phyloP scores from a whole-genome alignment of 1,284 basidiomycete species.

The Pseudozyma flocculosa region DNA sequence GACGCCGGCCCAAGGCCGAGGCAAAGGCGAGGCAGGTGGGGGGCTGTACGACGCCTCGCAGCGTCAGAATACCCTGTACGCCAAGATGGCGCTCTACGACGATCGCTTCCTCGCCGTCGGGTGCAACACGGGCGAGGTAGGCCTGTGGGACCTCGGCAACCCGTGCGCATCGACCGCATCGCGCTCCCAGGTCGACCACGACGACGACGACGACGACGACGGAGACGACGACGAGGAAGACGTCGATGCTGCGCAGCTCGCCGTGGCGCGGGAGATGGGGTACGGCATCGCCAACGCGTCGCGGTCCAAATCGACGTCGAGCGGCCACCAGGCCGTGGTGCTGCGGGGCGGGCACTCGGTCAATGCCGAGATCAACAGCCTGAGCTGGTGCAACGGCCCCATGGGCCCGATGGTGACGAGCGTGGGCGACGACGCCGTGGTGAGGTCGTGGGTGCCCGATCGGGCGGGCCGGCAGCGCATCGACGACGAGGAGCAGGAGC shows the following conservation, averaged over 20 bases:
- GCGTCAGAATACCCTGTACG: conserved; percentile 51
- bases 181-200: too few species aligned
- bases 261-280: conserved; percentile 1
- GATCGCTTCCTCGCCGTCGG: conserved; percentile 51
- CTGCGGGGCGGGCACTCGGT: conserved; percentile 10
- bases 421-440: conserved; percentile 46
- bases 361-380: conserved; percentile 51
- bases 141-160: conserved; percentile 44
- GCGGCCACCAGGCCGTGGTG: conserved; percentile 1
- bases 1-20: conserved; percentile 1
- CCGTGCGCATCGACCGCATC: too few species aligned
- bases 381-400: conserved; percentile 46
- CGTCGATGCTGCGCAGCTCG: background rate
- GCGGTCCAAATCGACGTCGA: too few species aligned
- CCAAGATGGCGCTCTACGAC: conserved; percentile 47
- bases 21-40: too few species aligned
- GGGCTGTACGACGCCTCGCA: conserved; percentile 42
- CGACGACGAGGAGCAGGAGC: background rate
- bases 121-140: conserved; percentile 48
- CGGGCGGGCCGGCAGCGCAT: conserved; percentile 6
- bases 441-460: conserved; percentile 61
- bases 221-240: background rate
- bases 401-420: conserved; percentile 46
- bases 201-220: too few species aligned
- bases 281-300: conserved; percentile 14